Evolutionary conservation across 2,329 filamentous ascomycete species (phyloP).

Genomic region (Fusarium tricinctum): DNA sequence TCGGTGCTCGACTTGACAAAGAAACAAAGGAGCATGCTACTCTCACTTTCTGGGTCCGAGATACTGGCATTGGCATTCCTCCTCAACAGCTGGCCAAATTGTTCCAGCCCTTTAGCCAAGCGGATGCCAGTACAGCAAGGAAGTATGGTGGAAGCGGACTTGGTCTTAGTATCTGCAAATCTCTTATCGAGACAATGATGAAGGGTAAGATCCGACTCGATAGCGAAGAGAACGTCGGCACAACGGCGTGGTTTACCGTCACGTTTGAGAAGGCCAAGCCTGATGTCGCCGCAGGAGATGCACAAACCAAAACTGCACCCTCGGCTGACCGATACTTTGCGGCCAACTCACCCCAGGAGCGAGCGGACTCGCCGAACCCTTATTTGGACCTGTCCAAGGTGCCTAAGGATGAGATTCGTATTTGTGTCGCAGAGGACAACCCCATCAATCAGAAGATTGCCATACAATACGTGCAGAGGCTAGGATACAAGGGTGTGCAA

Average conservation of each 20-base stretch:
- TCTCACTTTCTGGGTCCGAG: slow-evolving; percentile 86
- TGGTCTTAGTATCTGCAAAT: slow-evolving; percentile 94
- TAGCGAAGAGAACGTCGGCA: slow-evolving; percentile 79
- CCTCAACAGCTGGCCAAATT: slow-evolving; percentile 85
- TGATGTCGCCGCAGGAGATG: slow-evolving; percentile 70
- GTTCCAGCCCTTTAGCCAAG: slow-evolving; percentile 93
- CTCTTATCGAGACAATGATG: slow-evolving; percentile 92
- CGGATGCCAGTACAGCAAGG: slow-evolving; percentile 88
- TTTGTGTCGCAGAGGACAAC: slow-evolving; percentile 97
- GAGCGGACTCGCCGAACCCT: slow-evolving; percentile 58
- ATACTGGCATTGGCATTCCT: slow-evolving; percentile 93
- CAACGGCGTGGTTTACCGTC: slow-evolving; percentile 82
- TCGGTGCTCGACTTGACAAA: slow-evolving; percentile 79
- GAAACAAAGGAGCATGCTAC: slow-evolving; percentile 79
- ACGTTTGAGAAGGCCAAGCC: slow-evolving; percentile 85
- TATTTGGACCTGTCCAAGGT: slow-evolving; percentile 79
- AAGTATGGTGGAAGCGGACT: slow-evolving; percentile 94
- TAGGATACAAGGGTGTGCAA: slow-evolving; percentile 85
- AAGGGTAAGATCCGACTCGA: slow-evolving; percentile 87
- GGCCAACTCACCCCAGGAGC: slow-evolving; percentile 54
- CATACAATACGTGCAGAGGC: slow-evolving; percentile 87
- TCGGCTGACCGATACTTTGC: slow-evolving; percentile 55
- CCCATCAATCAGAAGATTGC: slow-evolving; percentile 95
- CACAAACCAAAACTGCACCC: slow-evolving; percentile 56
- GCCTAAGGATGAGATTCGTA: slow-evolving; percentile 81